phyloP scores from a whole-genome alignment of 2,329 filamentous ascomycete species.

The Seiridium cupressi region DNA sequence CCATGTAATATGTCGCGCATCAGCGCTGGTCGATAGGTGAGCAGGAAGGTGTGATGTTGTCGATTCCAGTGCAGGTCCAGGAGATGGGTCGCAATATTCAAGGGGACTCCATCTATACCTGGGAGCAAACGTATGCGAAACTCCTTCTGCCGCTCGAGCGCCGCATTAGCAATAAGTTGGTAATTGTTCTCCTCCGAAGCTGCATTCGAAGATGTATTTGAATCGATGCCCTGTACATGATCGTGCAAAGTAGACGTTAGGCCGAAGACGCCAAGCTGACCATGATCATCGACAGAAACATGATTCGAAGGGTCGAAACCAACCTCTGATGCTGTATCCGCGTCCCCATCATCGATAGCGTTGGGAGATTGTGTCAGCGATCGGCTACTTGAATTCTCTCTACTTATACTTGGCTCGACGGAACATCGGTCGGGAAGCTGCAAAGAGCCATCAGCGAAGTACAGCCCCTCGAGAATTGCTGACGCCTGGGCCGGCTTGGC shows the following conservation, averaged over 20 bases:
- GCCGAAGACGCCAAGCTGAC: slow-evolving; percentile 11
- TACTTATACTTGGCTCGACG: neutral
- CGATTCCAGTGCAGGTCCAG: slow-evolving; percentile 37
- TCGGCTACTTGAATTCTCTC: neutral
- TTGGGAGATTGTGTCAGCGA: neutral
- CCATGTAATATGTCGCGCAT: slow-evolving; percentile 31
- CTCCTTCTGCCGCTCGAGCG: slow-evolving; percentile 11
- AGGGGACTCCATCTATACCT: slow-evolving; percentile 20
- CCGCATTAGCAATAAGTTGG: slow-evolving; percentile 12
- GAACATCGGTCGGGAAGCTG: neutral
- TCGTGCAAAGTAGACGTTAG: slow-evolving; percentile 10
- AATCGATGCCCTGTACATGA: neutral
- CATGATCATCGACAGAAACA: slow-evolving; percentile 11
- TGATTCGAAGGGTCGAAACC: slow-evolving; percentile 5
- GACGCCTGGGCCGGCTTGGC: neutral
- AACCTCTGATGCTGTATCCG: slow-evolving; percentile 3
- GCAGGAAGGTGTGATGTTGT: slow-evolving; percentile 34
- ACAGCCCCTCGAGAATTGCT: neutral
- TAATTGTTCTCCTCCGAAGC: slow-evolving; percentile 4
- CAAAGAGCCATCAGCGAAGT: neutral
- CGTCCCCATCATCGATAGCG: neutral
- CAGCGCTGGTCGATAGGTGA: slow-evolving; percentile 36
- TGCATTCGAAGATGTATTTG: neutral
- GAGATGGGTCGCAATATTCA: slow-evolving; percentile 32
- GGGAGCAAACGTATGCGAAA: slow-evolving; percentile 16